Evolutionary conservation across 768 basidiomycete genomes (phyloP).

Genomic region (Suillus weaverae): DNA sequence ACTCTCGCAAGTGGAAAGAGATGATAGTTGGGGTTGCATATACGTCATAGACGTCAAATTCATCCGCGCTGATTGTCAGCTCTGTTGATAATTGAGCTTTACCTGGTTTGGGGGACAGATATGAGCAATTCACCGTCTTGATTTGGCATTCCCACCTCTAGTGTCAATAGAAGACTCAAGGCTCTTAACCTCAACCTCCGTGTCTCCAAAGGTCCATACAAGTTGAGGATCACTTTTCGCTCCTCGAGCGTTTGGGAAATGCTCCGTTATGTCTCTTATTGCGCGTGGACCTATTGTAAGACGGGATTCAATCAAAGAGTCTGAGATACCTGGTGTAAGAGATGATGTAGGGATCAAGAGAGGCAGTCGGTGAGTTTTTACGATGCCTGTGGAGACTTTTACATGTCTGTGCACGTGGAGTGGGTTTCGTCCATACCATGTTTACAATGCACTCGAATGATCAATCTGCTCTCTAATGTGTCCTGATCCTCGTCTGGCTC

Average conservation of each 20-base stretch:
- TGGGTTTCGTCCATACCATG: slow-evolving; percentile 52
- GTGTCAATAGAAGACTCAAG: slow-evolving; percentile 63
- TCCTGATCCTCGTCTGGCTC: slow-evolving; percentile 44
- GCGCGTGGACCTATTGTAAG: slow-evolving; percentile 72
- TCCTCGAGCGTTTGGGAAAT: slow-evolving; percentile 68
- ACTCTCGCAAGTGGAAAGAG: slow-evolving; percentile 81
- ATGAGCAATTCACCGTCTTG: background rate
- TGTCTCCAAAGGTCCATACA: slow-evolving; percentile 74
- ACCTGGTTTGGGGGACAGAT: slow-evolving; percentile 37
- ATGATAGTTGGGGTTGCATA: slow-evolving; percentile 62
- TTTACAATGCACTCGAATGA: slow-evolving; percentile 78
- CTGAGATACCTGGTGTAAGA: slow-evolving; percentile 66
- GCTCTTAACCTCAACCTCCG: slow-evolving; percentile 69
- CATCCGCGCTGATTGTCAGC: slow-evolving; percentile 71
- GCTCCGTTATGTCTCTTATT: slow-evolving; percentile 77
- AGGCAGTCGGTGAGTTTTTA: slow-evolving; percentile 78
- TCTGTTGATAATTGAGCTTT: slow-evolving; percentile 71
- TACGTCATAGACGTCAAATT: slow-evolving; percentile 78
- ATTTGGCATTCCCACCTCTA: slow-evolving; percentile 46
- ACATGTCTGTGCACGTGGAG: background rate
- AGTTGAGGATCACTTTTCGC: slow-evolving; percentile 73
- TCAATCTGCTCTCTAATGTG: slow-evolving; percentile 67
- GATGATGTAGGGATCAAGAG: slow-evolving; percentile 58
- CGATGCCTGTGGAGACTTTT: slow-evolving; percentile 52
- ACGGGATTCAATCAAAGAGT: slow-evolving; percentile 57